Evolutionary conservation across 2,329 filamentous ascomycete genomes (phyloP), one percentile per base, ranked within the genome.

Genomic region (Hymenoscyphus fructigenus): DNA sequence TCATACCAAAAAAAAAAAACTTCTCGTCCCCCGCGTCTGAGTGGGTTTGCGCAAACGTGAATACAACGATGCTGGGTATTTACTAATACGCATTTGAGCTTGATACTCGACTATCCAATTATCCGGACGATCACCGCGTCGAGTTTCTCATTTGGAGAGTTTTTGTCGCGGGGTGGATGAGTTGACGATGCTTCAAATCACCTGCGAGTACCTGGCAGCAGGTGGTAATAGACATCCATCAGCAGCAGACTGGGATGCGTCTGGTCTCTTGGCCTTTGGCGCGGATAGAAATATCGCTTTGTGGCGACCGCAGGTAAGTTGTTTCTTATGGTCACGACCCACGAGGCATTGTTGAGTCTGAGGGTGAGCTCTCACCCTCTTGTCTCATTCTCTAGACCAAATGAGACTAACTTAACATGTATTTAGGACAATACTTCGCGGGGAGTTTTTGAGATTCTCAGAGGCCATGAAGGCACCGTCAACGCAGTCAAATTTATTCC

Each of bases 221-320:
- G 95, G 95, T 66, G 94, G 92, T 57, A 99, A 98, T 78, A 85
- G 94, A 72, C 92, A 98, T 73, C 91, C 94, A 20, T 88, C 90
- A 17, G 91, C 92, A 32, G 93, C 94, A 32, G 94, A 98, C 79
- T 99, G 95, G 95, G 88, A 91, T 75, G 79, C 84, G 68, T 80
- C 81, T 23, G 91, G 90, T 10, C 76, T 93, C 56, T 82, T 99
- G 62, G 95, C 93, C 34, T 99, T 92, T 79, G 95, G 95, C 36
- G 90, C 93, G 9, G 92, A 96, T 78, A 88, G 89, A 71, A 95
- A 95, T 78, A 85, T 99, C 71, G 94, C 93, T 55, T 76, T 98
- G 50, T 99, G 95, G 95, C 83, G 88, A 75, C 93, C 93, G 63
- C 78, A 84, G 75, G 91, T 93, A 82, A 78, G 55, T 34, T 60